Evolutionary conservation across 163 green algal genomes (phyloP), one percentile per base, ranked within the genome.

Genomic region (Scenedesmus sp.): DNA sequence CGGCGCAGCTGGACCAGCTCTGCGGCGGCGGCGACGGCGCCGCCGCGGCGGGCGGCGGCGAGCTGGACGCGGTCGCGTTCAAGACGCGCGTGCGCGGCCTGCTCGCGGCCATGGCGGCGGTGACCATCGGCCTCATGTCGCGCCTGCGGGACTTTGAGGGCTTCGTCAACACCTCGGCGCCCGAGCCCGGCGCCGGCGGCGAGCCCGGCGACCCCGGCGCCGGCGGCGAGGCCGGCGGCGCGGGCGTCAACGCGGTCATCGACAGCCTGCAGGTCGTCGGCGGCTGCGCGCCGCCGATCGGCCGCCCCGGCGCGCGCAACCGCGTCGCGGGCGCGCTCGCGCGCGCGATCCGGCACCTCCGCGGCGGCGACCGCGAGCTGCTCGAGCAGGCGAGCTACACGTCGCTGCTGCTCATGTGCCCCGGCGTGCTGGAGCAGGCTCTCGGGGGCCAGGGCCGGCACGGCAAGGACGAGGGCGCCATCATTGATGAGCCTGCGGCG

Each of bases 401-500:
- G 24, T 77, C 69, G 3, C 36, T 81, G 63, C 63, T 81, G 74
- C 74, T 81, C 62, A 66, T 81, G 63, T 69, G 31, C 14, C 63
- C 74, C 11, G 74, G 74, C 7, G 75, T 81, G 74, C 26, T 75
- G 10, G 74, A 81, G 56, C 63, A 75, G 29, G 48, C 53, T 9
- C 26, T 81, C 24, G 74, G 63, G 2, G 63, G 74, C 9, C 74
- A 81, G 50, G 48, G 74, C 31, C 39, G 63, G 63, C 29, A 70
- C 14, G 51, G 63, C 9, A 81, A 75, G 63, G 74, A 74, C 13
- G 74, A 81, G 13, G 51, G 63, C 7, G 62, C 62, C 1, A 75
- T 81, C 20, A 74, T 51, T 10, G 74, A 81, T 31, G 74, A 81
- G 36, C 74, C 74, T 34, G 63, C 74, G n/a, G 74, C 74, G 44